Conservation (phyloP, 1,139 yeast species). For the Candida dubliniensis region DNA sequence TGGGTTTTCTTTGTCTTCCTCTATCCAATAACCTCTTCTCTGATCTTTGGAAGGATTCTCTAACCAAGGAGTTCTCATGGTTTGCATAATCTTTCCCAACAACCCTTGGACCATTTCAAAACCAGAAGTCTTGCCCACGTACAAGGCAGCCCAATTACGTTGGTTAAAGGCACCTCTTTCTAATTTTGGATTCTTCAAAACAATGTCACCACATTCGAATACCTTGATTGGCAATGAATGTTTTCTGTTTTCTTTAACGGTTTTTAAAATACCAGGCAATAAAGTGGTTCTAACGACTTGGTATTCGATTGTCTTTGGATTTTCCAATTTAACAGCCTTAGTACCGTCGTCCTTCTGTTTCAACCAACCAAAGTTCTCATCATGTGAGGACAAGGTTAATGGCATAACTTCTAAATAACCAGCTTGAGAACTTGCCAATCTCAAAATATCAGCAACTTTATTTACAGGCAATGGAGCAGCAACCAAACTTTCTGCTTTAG, state of each 20-base stretch:
- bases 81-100: conserved; percentile 93
- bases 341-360: conserved; percentile 72
- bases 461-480: conserved; percentile 90
- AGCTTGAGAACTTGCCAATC: conserved; percentile 89
- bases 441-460: conserved; percentile 85
- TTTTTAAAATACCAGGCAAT: conserved; percentile 91
- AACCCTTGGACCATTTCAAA: conserved; percentile 94
- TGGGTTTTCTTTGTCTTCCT: conserved; percentile 61
- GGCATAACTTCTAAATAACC: conserved; percentile 98
- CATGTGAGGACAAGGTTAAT: conserved; percentile 91
- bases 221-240: conserved; percentile 93
- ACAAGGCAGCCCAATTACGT: conserved; percentile 92
- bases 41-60: conserved; percentile 51
- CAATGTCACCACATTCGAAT: conserved; percentile 94
- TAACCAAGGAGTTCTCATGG: conserved; percentile 86
- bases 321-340: conserved; percentile 83
- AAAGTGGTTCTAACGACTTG: conserved; percentile 96
- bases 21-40: conserved; percentile 83
- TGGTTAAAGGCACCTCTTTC: conserved; percentile 93
- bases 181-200: conserved; percentile 70
- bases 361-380: conserved; percentile 89
- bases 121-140: conserved; percentile 93
- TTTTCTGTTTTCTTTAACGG: conserved; percentile 93
- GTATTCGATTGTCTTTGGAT: conserved; percentile 95
- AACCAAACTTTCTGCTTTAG: conserved; percentile 74